Percentiles rank a stretch among this genome's conserved stretches.
Conservation (phyloP, 1,284 basidiomycete genomes). For the Ustilago trichophora region DNA sequence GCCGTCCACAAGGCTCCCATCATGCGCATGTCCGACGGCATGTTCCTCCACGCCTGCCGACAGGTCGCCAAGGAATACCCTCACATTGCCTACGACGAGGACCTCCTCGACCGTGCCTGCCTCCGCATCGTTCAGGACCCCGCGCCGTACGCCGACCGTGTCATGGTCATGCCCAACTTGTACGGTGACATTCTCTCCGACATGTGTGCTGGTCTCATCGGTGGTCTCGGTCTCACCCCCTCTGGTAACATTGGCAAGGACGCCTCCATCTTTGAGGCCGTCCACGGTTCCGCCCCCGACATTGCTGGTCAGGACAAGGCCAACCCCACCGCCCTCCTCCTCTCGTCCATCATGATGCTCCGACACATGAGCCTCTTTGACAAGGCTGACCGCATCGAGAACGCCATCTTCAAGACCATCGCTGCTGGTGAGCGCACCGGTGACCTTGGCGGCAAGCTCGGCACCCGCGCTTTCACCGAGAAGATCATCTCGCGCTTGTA, state of each 20-base stretch:
- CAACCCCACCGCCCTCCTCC: conserved; percentile 94
- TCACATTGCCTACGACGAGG: conserved; percentile 91
- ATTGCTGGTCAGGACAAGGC: conserved; percentile 81
- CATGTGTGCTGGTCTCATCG: conserved; percentile 98
- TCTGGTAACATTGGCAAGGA: conserved; percentile 98
- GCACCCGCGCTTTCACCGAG: conserved; percentile 63
- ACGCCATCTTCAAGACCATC: conserved; percentile 72
- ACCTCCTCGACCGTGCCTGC: conserved; percentile 95
- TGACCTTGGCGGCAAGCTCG: conserved; percentile 63
- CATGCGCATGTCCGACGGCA: conserved; percentile 99
- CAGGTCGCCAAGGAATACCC: conserved; percentile 97
- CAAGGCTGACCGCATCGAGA: conserved; percentile 89
- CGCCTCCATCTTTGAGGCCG: conserved; percentile 99
- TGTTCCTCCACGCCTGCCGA: conserved; percentile 98
- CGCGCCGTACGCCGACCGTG: conserved; percentile 89
- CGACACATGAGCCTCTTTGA: conserved; percentile 93
- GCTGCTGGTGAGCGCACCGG: conserved; percentile 59
- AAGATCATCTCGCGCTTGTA: conserved; percentile 56
- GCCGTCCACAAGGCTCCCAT: conserved; percentile 99
- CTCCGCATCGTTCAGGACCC: conserved; percentile 85
- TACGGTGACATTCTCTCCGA: conserved; percentile 98
- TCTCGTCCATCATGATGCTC: conserved; percentile 89
- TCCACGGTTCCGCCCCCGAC: conserved; percentile 78
- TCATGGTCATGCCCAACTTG: conserved; percentile 99
- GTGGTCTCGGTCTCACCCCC: conserved; percentile 95